These are phyloP conservation scores for Gracilaria vermiculophylla DNA, from an alignment of 23 red algal genomes.

Conservation along the genomic window DNA sequence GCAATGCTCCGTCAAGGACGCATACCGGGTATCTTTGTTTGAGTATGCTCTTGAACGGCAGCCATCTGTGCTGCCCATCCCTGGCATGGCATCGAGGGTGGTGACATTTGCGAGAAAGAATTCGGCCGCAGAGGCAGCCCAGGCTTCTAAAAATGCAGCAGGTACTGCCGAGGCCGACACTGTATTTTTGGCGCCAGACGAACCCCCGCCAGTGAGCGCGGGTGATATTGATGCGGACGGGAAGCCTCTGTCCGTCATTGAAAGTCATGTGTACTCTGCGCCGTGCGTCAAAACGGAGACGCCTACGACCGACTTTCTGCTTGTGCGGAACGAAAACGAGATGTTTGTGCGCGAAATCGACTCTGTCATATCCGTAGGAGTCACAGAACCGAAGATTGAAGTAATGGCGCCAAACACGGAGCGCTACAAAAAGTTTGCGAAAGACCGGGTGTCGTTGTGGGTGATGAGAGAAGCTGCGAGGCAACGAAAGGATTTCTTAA, in stretches of 20 bases:
- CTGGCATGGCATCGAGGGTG: constrained; percentile 89
- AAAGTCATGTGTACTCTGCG: constrained; percentile 76
- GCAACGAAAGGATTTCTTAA: constrained; percentile 57
- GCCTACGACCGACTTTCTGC: constrained; percentile 62
- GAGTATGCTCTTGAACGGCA: constrained; percentile 92
- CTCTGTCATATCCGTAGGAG: constrained; percentile 70
- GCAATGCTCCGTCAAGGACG: constrained; percentile 69
- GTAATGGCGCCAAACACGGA: constrained; percentile 92
- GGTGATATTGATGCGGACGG: constrained; percentile 83
- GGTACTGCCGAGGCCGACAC: constrained; percentile 76
- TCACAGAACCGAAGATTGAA: constrained; percentile 84
- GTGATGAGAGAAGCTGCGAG: constrained; percentile 72
- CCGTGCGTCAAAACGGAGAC: constrained; percentile 41
- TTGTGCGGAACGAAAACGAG: constrained; percentile 58
- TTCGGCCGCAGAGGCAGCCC: constrained; percentile 64
- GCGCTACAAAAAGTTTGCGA: constrained; percentile 76
- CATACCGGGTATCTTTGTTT: constrained; percentile 69
- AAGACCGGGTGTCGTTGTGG: constrained; percentile 81
- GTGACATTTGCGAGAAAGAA: constrained; percentile 79
- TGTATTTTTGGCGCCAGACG: constrained; percentile 89
- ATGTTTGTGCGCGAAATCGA: constrained; percentile 95
- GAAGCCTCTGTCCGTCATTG: constrained; percentile 69
- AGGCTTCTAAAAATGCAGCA: constrained; percentile 48
- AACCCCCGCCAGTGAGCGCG: constrained; percentile 81
- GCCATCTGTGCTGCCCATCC: constrained; percentile 77